Percentiles rank a stretch among this genome's conserved stretches.
phyloP scores from a whole-genome alignment of 192 early-diverging fungal species.

The Coemansia sp. region DNA sequence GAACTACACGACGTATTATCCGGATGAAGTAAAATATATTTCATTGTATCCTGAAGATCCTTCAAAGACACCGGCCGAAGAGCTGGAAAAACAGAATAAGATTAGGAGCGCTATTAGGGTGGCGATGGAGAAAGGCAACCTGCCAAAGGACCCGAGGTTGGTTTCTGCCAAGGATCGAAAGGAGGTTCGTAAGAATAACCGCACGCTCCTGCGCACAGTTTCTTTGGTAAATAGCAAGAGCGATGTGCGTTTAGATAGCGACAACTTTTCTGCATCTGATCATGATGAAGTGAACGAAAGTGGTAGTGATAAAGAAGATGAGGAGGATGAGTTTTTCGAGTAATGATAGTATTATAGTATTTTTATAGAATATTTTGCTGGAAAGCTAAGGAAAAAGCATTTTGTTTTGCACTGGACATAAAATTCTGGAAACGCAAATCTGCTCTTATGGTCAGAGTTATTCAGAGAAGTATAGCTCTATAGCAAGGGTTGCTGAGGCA shows the following conservation, averaged over 20 bases:
- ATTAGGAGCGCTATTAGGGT: constrained; percentile 19
- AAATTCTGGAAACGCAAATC: no score
- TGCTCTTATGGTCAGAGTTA: no score
- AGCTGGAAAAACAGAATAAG: constrained; percentile 12
- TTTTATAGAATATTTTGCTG: no score
- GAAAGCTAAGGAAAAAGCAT: no score
- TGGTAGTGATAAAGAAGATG: not conserved
- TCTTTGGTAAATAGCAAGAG: constrained; percentile 22
- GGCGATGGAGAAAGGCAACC: constrained; percentile 28
- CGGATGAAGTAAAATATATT: constrained; percentile 48
- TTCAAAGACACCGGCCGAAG: constrained; percentile 25
- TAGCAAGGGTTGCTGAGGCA: no score
- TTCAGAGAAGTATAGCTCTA: no score
- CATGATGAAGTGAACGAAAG: not conserved
- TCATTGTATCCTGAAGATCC: constrained; percentile 44
- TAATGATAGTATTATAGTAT: no score
- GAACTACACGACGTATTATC: constrained; percentile 53
- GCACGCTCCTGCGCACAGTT: constrained; percentile 29
- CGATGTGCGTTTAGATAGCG: not conserved
- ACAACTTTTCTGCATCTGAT: not conserved
- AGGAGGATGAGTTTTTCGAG: constrained; percentile 46
- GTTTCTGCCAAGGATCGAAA: constrained; percentile 33
- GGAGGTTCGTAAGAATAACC: constrained; percentile 31
- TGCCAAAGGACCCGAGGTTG: constrained; percentile 35
- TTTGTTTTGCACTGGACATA: no score